A percentile compares a stretch with the other conserved stretches of the same genome.
phyloP scores from a whole-genome alignment of 2,329 filamentous ascomycete genomes.

The Hymenoscyphus fructigenus region DNA sequence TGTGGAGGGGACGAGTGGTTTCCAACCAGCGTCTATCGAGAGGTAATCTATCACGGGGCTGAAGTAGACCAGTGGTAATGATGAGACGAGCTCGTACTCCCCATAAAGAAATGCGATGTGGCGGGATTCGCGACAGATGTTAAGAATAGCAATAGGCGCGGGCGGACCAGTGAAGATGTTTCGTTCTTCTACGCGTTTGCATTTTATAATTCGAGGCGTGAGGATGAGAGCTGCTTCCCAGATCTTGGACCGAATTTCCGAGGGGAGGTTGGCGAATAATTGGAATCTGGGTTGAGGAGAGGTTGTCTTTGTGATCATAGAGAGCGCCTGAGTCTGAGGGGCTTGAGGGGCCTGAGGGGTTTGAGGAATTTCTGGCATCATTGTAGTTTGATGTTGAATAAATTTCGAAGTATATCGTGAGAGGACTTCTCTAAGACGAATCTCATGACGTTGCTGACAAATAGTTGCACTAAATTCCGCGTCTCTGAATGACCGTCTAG shows the following conservation, averaged over 20 bases:
- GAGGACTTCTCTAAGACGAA: neutral
- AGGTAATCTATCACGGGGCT: slow-evolving; percentile 19
- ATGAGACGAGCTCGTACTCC: slow-evolving; percentile 7
- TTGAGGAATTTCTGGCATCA: neutral
- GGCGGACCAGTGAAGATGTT: slow-evolving; percentile 11
- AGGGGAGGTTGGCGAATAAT: neutral
- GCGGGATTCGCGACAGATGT: slow-evolving; percentile 11
- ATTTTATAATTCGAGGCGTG: slow-evolving; percentile 14
- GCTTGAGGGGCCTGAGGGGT: neutral
- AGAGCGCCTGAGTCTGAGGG: neutral
- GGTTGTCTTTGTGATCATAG: neutral
- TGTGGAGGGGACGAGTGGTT: slow-evolving; percentile 1
- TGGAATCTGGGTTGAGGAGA: neutral
- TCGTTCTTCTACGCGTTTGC: neutral
- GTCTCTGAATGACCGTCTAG: neutral
- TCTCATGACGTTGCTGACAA: neutral
- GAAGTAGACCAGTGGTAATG: slow-evolving; percentile 10
- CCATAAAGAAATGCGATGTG: slow-evolving; percentile 13
- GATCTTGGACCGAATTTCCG: slow-evolving; percentile 18
- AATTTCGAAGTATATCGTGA: neutral
- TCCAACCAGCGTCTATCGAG: slow-evolving; percentile 28
- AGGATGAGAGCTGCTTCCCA: slow-evolving; percentile 17
- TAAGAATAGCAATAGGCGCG: slow-evolving; percentile 4
- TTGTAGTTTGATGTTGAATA: neutral
- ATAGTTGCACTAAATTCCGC: neutral